A percentile compares a stretch with the other conserved stretches of the same genome.
Evolutionary conservation across 2,329 filamentous ascomycete genomes (phyloP).

Genomic region (Verticillium isaacii): DNA sequence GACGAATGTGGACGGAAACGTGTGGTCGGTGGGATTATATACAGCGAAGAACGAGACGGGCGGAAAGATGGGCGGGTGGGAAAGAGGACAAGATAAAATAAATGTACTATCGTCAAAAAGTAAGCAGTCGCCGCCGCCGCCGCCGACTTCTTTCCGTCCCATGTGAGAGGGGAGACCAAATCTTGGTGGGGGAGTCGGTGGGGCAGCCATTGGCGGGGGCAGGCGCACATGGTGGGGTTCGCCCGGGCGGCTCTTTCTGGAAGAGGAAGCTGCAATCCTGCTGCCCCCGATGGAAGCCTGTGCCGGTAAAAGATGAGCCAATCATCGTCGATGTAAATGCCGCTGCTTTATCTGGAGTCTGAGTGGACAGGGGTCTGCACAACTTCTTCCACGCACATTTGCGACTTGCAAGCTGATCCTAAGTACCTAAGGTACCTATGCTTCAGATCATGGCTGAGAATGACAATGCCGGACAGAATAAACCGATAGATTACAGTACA

Average conservation of each 20-base stretch:
- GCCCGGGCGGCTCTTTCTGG: not conserved
- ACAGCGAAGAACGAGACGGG: not conserved
- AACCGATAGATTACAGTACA: too few relatives aligned
- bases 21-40: not conserved
- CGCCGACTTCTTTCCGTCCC: not conserved
- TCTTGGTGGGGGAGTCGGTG: not conserved
- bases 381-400: not conserved
- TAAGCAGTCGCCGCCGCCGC: not conserved
- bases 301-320: not conserved
- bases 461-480: too few relatives aligned
- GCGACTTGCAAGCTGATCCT: too few relatives aligned
- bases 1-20: not conserved
- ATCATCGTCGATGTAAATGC: not conserved
- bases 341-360: not conserved
- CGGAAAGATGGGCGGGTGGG: not conserved
- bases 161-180: not conserved
- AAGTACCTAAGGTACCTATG: too few relatives aligned
- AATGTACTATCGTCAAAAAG: not conserved
- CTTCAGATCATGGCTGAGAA: too few relatives aligned
- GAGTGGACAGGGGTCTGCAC: not conserved
- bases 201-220: not conserved
- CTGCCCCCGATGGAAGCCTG: not conserved
- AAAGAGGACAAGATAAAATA: not conserved
- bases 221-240: not conserved
- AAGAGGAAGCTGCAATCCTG: slow-evolving; percentile 1